phyloP scores from a whole-genome alignment of 2,329 filamentous ascomycete species.

The Diaporthe sp. region DNA sequence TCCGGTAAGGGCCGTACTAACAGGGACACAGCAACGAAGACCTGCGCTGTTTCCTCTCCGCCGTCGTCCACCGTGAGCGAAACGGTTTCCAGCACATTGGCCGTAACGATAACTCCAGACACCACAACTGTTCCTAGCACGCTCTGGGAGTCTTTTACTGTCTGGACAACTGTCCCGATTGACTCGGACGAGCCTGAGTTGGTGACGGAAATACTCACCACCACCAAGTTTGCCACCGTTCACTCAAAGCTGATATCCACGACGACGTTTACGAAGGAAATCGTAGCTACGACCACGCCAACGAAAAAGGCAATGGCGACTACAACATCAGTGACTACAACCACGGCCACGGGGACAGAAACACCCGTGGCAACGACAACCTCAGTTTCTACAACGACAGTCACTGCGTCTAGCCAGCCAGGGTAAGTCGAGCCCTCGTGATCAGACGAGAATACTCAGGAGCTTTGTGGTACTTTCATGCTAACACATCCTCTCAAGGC shows the following conservation, averaged over 20 bases:
- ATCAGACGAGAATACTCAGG: background rate
- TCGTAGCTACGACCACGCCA: background rate
- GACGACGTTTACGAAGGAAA: background rate
- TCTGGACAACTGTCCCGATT: background rate
- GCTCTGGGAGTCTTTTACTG: background rate
- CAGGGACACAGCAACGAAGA: background rate
- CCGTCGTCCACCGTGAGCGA: background rate
- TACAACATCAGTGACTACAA: background rate
- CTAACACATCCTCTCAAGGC: background rate
- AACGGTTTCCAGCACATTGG: background rate
- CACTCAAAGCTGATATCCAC: background rate
- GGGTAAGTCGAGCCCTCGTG: background rate
- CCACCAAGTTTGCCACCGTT: background rate
- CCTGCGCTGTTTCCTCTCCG: background rate
- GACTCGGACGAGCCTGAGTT: background rate
- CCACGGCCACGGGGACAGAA: background rate
- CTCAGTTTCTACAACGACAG: background rate
- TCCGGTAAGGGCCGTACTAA: background rate
- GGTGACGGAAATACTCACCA: background rate
- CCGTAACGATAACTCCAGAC: background rate
- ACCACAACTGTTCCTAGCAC: background rate
- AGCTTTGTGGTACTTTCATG: background rate
- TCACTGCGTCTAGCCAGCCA: background rate
- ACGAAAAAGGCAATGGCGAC: background rate
- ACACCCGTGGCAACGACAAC: background rate